A percentile compares a stretch with the other conserved stretches of the same genome.
Conservation (phyloP, 768 basidiomycete species). For the Boletales sp. region DNA sequence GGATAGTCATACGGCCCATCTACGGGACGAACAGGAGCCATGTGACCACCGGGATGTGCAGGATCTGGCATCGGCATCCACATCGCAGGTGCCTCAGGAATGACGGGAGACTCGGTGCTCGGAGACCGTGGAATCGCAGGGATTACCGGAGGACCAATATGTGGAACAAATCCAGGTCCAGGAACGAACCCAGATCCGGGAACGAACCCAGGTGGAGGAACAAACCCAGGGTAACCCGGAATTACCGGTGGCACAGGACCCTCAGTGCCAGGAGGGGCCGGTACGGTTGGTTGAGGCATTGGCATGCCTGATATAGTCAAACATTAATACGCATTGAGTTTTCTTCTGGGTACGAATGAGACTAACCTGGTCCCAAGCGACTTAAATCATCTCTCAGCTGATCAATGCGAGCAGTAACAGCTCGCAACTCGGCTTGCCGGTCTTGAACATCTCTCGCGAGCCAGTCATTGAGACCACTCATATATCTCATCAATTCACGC, state of each 20-base stretch:
- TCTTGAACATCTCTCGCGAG: conserved; percentile 74
- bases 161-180: conserved; percentile 23
- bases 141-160: conserved; percentile 1
- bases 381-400: conserved; percentile 42
- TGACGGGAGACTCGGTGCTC: conserved; percentile 17
- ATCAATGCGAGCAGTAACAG: conserved; percentile 60
- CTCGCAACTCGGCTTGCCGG: conserved; percentile 69
- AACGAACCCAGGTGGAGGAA: too few species aligned
- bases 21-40: conserved; percentile 36
- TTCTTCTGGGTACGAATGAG: too few species aligned
- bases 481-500: conserved; percentile 76
- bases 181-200: too few species aligned
- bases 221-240: conserved; percentile 20
- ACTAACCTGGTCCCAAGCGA: conserved; percentile 38
- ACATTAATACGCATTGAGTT: background rate
- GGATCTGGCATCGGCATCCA: conserved; percentile 25
- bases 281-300: conserved; percentile 24
- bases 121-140: conserved; percentile 25
- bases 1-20: conserved; percentile 19
- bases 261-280: conserved; percentile 13
- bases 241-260: conserved; percentile 16
- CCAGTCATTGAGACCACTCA: conserved; percentile 76
- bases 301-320: conserved; percentile 13
- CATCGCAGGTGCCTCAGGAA: conserved; percentile 17
- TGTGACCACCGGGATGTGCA: background rate